A percentile compares a stretch with the other conserved stretches of the same genome.
phyloP scores from a whole-genome alignment of 78 protist genomes.

The Speleostelium caveatum region DNA sequence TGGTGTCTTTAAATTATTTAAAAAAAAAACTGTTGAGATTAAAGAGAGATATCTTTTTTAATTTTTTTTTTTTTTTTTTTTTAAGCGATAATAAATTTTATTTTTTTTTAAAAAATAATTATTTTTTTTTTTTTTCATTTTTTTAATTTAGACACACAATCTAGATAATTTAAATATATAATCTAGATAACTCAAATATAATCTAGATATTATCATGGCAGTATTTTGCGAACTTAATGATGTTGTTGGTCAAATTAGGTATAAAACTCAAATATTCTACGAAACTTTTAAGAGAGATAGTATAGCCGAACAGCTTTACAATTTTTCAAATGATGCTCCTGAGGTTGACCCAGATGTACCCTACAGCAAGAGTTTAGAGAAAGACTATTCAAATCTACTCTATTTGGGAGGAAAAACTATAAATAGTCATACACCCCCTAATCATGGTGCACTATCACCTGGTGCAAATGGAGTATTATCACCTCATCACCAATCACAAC shows the following conservation, averaged over 20 bases:
- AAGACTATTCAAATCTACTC: conserved; percentile 47
- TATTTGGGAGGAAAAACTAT: conserved; percentile 5
- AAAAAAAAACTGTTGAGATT: no score
- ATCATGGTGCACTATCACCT: neutral
- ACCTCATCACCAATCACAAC: neutral
- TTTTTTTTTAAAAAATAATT: conserved; percentile 2
- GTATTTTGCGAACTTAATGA: conserved; percentile 60
- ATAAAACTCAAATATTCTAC: conserved; percentile 72
- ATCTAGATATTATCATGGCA: no score
- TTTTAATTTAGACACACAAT: neutral
- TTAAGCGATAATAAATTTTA: no score
- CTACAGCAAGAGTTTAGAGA: conserved; percentile 70
- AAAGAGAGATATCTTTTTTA: no score
- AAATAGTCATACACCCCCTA: neutral
- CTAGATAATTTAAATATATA: neutral
- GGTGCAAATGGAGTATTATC: neutral
- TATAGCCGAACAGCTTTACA: conserved; percentile 73
- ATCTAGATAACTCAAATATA: conserved; percentile 23
- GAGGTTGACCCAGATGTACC: conserved; percentile 49
- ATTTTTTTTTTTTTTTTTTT: no score
- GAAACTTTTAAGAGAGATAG: conserved; percentile 70
- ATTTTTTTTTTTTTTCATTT: neutral
- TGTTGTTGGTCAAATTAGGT: conserved; percentile 60
- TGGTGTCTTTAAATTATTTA: no score
- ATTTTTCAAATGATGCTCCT: conserved; percentile 53